These are phyloP conservation scores for Candida taoyuanica DNA, from an alignment of 805 yeast genomes.

Conservation along the genomic window DNA sequence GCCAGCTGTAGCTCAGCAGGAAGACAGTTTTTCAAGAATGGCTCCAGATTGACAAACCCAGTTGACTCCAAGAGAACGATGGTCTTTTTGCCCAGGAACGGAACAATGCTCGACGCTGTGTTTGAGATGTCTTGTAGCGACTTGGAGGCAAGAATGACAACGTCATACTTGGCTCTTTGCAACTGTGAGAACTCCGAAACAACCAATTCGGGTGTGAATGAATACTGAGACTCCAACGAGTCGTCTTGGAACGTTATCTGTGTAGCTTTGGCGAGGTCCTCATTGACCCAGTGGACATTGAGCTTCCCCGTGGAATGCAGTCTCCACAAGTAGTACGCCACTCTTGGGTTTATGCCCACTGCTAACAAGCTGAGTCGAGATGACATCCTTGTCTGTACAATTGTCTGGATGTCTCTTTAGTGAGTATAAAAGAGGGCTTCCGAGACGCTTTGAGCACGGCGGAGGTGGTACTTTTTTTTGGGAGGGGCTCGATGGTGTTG, in stretches of 20 bases:
- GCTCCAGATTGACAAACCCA: slow-evolving; percentile 69
- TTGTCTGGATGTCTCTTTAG: too few species aligned
- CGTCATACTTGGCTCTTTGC: slow-evolving; percentile 32
- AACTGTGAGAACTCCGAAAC: slow-evolving; percentile 2
- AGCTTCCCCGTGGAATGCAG: slow-evolving; percentile 41
- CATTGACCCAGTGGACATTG: slow-evolving; percentile 38
- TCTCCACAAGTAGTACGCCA: slow-evolving; percentile 58
- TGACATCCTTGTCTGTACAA: too few species aligned
- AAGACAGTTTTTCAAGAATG: slow-evolving; percentile 65
- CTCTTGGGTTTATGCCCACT: slow-evolving; percentile 55
- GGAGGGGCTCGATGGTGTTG: too few species aligned
- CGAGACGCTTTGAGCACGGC: too few species aligned
- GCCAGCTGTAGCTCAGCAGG: slow-evolving; percentile 19
- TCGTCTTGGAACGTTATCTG: slow-evolving; percentile 7
- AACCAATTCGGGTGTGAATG: slow-evolving; percentile 3
- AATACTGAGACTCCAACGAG: background rate
- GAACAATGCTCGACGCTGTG: slow-evolving; percentile 34
- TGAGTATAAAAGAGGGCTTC: too few species aligned
- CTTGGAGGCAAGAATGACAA: slow-evolving; percentile 41
- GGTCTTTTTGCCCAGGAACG: slow-evolving; percentile 39
- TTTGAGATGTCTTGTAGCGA: slow-evolving; percentile 50
- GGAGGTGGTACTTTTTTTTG: too few species aligned
- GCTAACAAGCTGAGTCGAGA: slow-evolving; percentile 27
- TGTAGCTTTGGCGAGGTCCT: slow-evolving; percentile 13
- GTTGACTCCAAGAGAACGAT: slow-evolving; percentile 62